These are phyloP conservation scores for Verruconis gallopava DNA, from an alignment of 2,329 filamentous ascomycete species.

Conservation along the genomic window DNA sequence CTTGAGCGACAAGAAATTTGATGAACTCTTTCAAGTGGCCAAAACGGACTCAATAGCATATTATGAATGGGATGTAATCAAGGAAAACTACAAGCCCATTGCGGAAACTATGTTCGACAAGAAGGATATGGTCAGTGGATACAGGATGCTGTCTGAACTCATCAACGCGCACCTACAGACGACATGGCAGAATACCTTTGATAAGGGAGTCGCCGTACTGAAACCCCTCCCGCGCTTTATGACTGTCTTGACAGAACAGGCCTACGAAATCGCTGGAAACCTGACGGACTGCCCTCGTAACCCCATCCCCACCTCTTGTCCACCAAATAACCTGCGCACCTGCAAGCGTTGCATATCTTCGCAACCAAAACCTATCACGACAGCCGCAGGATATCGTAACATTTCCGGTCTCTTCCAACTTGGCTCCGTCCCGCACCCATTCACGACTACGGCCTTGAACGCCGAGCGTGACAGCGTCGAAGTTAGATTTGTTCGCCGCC, in stretches of 20 bases:
- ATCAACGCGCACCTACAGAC: constrained; percentile 77
- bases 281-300: constrained; percentile 58
- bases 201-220: constrained; percentile 63
- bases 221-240: constrained; percentile 69
- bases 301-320: constrained; percentile 65
- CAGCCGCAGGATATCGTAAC: constrained; percentile 57
- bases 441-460: constrained; percentile 61
- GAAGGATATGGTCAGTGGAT: constrained; percentile 41
- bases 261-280: constrained; percentile 58
- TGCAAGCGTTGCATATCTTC: constrained; percentile 63
- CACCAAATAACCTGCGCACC: constrained; percentile 57
- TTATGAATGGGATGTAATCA: constrained; percentile 54
- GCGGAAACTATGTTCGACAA: constrained; percentile 40
- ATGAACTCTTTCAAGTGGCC: constrained; percentile 53
- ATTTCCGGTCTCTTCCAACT: constrained; percentile 63
- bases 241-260: constrained; percentile 56
- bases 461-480: constrained; percentile 34
- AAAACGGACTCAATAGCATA: constrained; percentile 56
- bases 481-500: constrained; percentile 34
- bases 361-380: constrained; percentile 52
- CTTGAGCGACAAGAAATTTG: constrained; percentile 36
- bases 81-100: constrained; percentile 53
- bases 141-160: constrained; percentile 55
- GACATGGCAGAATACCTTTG: constrained; percentile 71
- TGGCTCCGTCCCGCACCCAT: constrained; percentile 81